These are phyloP conservation scores for Iris macrosiphon DNA, from an alignment of 106 monocot species.

Conservation along the genomic window DNA sequence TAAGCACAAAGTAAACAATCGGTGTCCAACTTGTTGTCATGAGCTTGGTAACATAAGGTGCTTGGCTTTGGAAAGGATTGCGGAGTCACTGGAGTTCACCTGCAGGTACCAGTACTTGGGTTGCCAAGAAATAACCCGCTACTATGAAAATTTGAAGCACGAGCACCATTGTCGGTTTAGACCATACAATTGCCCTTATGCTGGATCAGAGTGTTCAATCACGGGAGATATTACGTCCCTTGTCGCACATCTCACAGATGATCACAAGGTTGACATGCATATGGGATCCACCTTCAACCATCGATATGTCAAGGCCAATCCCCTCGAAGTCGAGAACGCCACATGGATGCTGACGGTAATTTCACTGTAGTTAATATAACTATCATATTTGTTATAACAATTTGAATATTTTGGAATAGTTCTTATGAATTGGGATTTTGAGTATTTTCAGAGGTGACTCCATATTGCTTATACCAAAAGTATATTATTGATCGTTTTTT, in stretches of 20 bases:
- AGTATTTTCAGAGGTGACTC: too few relatives aligned
- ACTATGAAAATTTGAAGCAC: constrained; percentile 14
- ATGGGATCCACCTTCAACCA: constrained; percentile 6
- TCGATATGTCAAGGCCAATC: constrained; percentile 2
- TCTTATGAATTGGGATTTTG: too few relatives aligned
- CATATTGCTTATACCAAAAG: too few relatives aligned
- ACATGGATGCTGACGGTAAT: constrained; percentile 10
- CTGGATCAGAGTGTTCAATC: constrained; percentile 7
- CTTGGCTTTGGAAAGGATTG: constrained; percentile 17
- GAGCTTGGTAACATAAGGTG: constrained; percentile 11
- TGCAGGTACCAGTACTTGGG: constrained; percentile 6
- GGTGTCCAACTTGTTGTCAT: constrained; percentile 3
- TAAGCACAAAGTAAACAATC: constrained; percentile 12
- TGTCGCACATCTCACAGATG: constrained; percentile 3
- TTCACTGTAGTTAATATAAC: neutral
- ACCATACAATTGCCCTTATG: constrained; percentile 16
- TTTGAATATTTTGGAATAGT: too few relatives aligned
- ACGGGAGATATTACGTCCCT: constrained; percentile 10
- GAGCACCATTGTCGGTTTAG: constrained; percentile 7
- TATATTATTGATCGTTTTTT: too few relatives aligned
- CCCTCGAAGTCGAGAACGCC: constrained; percentile 6
- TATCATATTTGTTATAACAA: too few relatives aligned
- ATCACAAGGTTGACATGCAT: constrained; percentile 12
- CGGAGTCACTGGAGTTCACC: constrained; percentile 7
- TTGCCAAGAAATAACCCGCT: constrained; percentile 4